phyloP scores from a whole-genome alignment of 768 basidiomycete species.

The Asterophora lycoperdoides region DNA sequence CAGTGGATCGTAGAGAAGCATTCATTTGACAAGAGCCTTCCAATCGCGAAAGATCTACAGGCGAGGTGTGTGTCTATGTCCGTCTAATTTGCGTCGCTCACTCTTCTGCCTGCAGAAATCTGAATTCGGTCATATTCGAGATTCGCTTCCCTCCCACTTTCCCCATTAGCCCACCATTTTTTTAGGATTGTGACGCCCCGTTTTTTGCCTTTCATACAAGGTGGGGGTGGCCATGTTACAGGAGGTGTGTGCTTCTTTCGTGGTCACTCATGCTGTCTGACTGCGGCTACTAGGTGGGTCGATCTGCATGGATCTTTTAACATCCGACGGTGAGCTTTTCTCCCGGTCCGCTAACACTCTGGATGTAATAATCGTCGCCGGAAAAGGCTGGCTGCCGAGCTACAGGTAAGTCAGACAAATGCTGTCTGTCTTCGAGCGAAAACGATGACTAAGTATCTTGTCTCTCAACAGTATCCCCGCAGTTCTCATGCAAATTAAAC shows the following conservation, averaged over 20 bases:
- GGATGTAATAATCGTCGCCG: not conserved
- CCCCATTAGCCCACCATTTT: constrained; percentile 69
- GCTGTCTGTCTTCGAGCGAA: not conserved
- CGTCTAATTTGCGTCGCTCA: not conserved
- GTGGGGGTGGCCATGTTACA: constrained; percentile 69
- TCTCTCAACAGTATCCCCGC: constrained; percentile 36
- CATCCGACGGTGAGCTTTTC: constrained; percentile 47
- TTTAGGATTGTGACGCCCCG: constrained; percentile 73
- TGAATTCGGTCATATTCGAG: constrained; percentile 70
- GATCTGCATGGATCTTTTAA: constrained; percentile 72
- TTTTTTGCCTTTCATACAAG: constrained; percentile 65
- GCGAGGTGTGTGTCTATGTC: constrained; percentile 30
- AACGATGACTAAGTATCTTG: not conserved
- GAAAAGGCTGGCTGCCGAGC: constrained; percentile 60
- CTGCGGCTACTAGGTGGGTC: constrained; percentile 46
- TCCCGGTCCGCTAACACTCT: not conserved
- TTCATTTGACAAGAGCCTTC: constrained; percentile 58
- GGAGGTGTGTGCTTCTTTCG: constrained; percentile 35
- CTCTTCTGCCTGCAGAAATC: constrained; percentile 31
- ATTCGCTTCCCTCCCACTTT: constrained; percentile 64
- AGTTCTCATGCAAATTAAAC: constrained; percentile 59
- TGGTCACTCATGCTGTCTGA: not conserved
- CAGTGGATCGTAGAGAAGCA: constrained; percentile 75
- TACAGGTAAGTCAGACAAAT: constrained; percentile 40
- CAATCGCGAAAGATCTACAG: constrained; percentile 58